Conservation (phyloP, 805 yeast species). For the Candida michaelii region DNA sequence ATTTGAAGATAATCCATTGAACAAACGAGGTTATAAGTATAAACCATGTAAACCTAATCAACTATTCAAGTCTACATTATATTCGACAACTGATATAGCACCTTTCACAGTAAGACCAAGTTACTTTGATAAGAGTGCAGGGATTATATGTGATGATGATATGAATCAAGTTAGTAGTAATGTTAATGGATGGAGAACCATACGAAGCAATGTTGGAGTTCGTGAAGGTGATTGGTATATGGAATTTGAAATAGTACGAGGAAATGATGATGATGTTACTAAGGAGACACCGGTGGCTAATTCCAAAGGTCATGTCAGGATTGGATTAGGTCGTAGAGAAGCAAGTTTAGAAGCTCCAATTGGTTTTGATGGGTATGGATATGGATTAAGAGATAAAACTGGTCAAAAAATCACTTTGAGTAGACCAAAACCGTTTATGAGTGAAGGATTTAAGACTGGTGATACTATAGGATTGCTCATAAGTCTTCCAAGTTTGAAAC, state of each 20-base stretch:
- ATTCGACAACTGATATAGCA: conserved; percentile 70
- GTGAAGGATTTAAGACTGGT: conserved; percentile 60
- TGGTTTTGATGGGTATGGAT: conserved; percentile 92
- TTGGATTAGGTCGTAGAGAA: conserved; percentile 84
- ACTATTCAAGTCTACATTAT: conserved; percentile 52
- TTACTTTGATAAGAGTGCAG: conserved; percentile 69
- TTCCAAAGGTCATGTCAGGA: conserved; percentile 60
- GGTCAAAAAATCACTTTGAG: conserved; percentile 78
- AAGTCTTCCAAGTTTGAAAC: conserved; percentile 56
- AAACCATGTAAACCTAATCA: conserved; percentile 75
- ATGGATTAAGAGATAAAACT: conserved; percentile 78
- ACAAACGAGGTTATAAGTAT: conserved; percentile 79
- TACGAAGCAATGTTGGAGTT: conserved; percentile 70
- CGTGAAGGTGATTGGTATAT: conserved; percentile 79
- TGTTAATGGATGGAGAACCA: conserved; percentile 74
- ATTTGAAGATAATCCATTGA: conserved; percentile 78
- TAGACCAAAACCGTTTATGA: conserved; percentile 56
- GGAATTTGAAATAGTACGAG: conserved; percentile 63
- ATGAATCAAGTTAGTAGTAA: conserved; percentile 50
- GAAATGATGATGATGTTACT: conserved; percentile 22
- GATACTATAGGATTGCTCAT: conserved; percentile 82
- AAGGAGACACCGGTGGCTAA: neutral
- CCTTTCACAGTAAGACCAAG: conserved; percentile 61
- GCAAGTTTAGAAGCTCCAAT: conserved; percentile 92
- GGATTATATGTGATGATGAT: conserved; percentile 37